Percentiles rank a stretch among this genome's conserved stretches.
These are phyloP conservation scores for Excoecaria cochinchinensis DNA, from an alignment of 345 rosid species.

Conservation along the genomic window DNA sequence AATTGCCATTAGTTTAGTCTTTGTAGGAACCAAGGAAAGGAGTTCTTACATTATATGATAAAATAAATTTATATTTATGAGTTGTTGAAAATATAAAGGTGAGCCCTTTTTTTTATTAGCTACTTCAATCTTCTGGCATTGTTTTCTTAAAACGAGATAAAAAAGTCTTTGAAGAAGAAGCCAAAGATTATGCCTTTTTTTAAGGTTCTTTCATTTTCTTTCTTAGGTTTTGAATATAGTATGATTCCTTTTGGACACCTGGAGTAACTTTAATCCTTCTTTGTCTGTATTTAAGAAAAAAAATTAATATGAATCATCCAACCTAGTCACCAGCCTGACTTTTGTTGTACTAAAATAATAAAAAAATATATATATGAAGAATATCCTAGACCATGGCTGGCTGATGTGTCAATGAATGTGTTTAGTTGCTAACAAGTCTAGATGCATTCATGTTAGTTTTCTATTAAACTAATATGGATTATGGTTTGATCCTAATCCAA, in stretches of 20 bases:
- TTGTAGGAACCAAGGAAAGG: conserved; percentile 18
- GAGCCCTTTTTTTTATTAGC: conserved; percentile 2
- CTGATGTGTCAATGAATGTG: conserved; percentile 21
- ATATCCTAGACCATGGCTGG: conserved; percentile 11
- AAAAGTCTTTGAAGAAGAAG: conserved; percentile 6
- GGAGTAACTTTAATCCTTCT: neutral
- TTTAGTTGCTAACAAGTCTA: conserved; percentile 1
- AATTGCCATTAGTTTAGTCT: conserved; percentile 13
- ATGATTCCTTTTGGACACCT: conserved; percentile 14
- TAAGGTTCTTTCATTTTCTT: conserved; percentile 25
- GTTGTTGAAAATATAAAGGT: neutral
- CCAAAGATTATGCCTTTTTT: conserved; percentile 30
- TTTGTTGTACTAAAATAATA: conserved; percentile 6
- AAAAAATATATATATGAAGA: neutral
- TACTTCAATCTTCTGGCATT: conserved; percentile 12
- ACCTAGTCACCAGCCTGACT: conserved; percentile 19
- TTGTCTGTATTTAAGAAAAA: neutral
- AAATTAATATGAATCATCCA: conserved; percentile 23
- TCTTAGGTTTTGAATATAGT: conserved; percentile 7
- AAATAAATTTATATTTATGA: neutral
- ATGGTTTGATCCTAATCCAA: conserved; percentile 21
- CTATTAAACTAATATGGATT: conserved; percentile 26
- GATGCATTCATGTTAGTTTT: conserved; percentile 14
- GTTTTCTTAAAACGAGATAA: conserved; percentile 11
- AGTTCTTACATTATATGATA: conserved; percentile 5